Percentiles rank a stretch among this genome's conserved stretches.
Conservation (phyloP, 306 rosid species). For the Cucurbita moschata region DNA sequence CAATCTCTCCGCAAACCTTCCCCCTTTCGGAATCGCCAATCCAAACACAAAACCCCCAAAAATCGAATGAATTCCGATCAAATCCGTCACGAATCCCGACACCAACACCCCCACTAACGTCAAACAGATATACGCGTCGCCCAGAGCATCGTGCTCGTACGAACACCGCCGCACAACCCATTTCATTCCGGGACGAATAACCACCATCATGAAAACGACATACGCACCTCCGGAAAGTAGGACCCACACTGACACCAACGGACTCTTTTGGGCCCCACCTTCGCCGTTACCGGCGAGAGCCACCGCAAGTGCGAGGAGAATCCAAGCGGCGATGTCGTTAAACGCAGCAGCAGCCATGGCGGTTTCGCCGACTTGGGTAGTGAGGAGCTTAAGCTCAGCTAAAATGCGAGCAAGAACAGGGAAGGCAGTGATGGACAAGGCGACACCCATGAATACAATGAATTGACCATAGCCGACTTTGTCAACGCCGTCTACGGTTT, state of each 20-base stretch:
- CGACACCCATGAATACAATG: constrained; percentile 73
- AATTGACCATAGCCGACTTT: constrained; percentile 40
- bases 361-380: constrained; percentile 54
- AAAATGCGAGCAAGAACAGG: constrained; percentile 82
- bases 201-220: constrained; percentile 48
- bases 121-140: constrained; percentile 49
- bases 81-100: constrained; percentile 55
- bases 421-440: constrained; percentile 81
- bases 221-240: constrained; percentile 48
- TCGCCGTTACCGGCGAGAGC: constrained; percentile 44
- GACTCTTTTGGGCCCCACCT: constrained; percentile 23
- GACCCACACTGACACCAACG: constrained; percentile 55
- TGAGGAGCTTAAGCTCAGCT: constrained; percentile 71
- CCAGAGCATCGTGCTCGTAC: constrained; percentile 22
- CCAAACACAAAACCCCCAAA: constrained; percentile 83
- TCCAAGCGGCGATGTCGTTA: constrained; percentile 87
- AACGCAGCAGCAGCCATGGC: constrained; percentile 92
- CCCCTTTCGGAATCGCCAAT: constrained; percentile 54
- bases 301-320: constrained; percentile 60
- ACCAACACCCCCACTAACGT: constrained; percentile 55
- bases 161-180: constrained; percentile 36
- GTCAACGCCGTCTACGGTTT: constrained; percentile 45
- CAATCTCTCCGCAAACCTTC: constrained; percentile 39
- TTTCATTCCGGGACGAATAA: constrained; percentile 45
- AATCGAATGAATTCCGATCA: constrained; percentile 72